phyloP scores from a whole-genome alignment of 352 stramenopile species.

The Phytophthora niederhauseri region DNA sequence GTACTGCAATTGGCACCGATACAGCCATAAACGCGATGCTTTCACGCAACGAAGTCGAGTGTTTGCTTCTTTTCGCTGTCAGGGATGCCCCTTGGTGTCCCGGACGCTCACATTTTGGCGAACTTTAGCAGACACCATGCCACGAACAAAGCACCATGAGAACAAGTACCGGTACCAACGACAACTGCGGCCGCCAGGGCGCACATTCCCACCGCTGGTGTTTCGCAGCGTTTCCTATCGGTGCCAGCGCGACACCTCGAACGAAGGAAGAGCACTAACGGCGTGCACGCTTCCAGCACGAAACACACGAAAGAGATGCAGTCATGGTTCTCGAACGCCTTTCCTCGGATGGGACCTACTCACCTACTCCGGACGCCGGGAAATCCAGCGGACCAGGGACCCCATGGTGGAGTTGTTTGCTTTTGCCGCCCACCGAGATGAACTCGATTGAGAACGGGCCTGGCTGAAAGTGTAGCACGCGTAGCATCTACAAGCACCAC shows the following conservation, averaged over 20 bases:
- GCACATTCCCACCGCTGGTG: too few relatives aligned
- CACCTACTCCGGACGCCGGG: not conserved
- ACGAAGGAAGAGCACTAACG: not conserved
- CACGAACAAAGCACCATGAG: too few relatives aligned
- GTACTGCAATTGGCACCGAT: too few relatives aligned
- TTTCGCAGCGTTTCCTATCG: not conserved
- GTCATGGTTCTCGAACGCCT: not conserved
- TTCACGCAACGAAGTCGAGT: too few relatives aligned
- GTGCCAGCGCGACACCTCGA: not conserved
- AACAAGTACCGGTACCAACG: too few relatives aligned
- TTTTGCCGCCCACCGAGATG: not conserved
- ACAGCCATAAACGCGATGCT: too few relatives aligned
- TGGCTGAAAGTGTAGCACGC: too few relatives aligned
- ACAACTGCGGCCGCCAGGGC: too few relatives aligned
- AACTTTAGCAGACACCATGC: too few relatives aligned
- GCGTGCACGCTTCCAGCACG: not conserved
- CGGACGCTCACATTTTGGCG: too few relatives aligned
- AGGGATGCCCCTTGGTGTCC: too few relatives aligned
- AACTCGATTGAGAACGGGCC: not conserved
- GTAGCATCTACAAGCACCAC: not conserved
- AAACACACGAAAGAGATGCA: not conserved
- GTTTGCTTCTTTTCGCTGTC: too few relatives aligned
- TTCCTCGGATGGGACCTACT: not conserved
- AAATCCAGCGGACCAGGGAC: not conserved
- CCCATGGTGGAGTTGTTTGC: not conserved